Conservation (phyloP, 225 moss, liverwort and hornwort species). For the Bryoerythrophyllum caledonicum region DNA sequence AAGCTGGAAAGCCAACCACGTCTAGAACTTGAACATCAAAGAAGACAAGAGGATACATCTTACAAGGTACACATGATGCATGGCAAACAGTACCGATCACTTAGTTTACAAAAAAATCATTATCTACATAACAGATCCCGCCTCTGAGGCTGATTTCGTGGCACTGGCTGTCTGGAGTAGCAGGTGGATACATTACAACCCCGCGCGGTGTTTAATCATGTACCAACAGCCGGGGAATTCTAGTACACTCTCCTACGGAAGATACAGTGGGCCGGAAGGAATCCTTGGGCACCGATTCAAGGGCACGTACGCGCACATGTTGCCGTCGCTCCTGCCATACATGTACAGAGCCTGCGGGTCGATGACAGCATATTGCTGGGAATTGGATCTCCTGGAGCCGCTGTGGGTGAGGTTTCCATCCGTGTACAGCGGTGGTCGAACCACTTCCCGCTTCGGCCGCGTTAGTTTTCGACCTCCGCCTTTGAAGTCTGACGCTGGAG, state of each 20-base stretch:
- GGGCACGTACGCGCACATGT: slow-evolving; percentile 20
- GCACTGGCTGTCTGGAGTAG: neutral
- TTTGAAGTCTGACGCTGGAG: slow-evolving; percentile 6
- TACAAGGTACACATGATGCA: neutral
- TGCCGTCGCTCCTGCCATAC: slow-evolving; percentile 16
- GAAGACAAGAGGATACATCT: neutral
- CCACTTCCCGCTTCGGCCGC: slow-evolving; percentile 21
- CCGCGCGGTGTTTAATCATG: neutral
- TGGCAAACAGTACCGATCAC: neutral
- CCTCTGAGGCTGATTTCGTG: neutral
- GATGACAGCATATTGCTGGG: slow-evolving; percentile 1
- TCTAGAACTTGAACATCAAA: too few species aligned
- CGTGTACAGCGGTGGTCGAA: slow-evolving; percentile 21
- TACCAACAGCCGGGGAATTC: neutral
- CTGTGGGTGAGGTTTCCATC: slow-evolving; percentile 13
- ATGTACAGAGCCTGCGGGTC: neutral
- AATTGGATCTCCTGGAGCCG: neutral
- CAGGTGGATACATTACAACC: slow-evolving; percentile 4
- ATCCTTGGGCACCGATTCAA: slow-evolving; percentile 22
- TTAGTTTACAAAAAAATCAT: neutral
- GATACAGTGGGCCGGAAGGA: slow-evolving; percentile 27
- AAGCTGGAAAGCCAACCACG: neutral
- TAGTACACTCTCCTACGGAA: slow-evolving; percentile 2
- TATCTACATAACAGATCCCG: neutral
- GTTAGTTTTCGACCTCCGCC: slow-evolving; percentile 6